Percentiles rank a stretch among this genome's conserved stretches.
phyloP scores from a whole-genome alignment of 108 stramenopile genomes.

The Cyclostephanos tholiformis region DNA sequence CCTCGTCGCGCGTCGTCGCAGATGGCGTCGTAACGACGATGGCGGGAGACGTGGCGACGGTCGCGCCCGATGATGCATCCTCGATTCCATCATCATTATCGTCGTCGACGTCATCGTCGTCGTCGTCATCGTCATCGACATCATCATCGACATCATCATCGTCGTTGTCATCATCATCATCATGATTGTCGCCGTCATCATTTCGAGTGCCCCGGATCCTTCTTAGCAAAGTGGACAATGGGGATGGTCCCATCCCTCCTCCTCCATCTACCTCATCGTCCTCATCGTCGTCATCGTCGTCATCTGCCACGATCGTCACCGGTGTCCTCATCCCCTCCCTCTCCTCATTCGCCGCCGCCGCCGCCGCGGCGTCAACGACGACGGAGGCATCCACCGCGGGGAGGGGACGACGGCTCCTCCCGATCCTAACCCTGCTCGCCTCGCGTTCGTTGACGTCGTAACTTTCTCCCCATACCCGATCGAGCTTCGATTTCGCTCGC shows the following conservation, averaged over 20 bases:
- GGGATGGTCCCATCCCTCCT: too few relatives aligned
- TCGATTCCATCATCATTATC: slow-evolving; percentile 26
- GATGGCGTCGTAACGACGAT: too few relatives aligned
- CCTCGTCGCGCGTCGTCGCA: background rate
- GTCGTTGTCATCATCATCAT: slow-evolving; percentile 2
- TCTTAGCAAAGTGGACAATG: too few relatives aligned
- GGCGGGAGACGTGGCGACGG: slow-evolving; percentile 4
- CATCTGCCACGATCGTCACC: too few relatives aligned
- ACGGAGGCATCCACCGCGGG: background rate
- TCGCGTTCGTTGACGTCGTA: slow-evolving; percentile 53
- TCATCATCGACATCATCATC: slow-evolving; percentile 26
- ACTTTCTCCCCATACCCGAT: slow-evolving; percentile 82
- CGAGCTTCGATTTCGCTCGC: slow-evolving; percentile 83
- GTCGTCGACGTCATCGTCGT: slow-evolving; percentile 18
- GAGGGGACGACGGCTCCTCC: slow-evolving; percentile 59
- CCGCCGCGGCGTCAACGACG: background rate
- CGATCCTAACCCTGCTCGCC: slow-evolving; percentile 36
- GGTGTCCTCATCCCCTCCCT: background rate
- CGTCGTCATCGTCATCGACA: slow-evolving; percentile 11
- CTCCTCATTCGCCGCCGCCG: background rate
- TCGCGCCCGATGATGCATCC: background rate
- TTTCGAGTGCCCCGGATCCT: too few relatives aligned
- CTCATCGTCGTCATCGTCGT: too few relatives aligned
- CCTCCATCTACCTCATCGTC: too few relatives aligned
- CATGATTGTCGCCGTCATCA: too few relatives aligned